Base-by-base conservation (phyloP, 2,329 filamentous ascomycete genomes). In the Aureobasidium sp. region DNA sequence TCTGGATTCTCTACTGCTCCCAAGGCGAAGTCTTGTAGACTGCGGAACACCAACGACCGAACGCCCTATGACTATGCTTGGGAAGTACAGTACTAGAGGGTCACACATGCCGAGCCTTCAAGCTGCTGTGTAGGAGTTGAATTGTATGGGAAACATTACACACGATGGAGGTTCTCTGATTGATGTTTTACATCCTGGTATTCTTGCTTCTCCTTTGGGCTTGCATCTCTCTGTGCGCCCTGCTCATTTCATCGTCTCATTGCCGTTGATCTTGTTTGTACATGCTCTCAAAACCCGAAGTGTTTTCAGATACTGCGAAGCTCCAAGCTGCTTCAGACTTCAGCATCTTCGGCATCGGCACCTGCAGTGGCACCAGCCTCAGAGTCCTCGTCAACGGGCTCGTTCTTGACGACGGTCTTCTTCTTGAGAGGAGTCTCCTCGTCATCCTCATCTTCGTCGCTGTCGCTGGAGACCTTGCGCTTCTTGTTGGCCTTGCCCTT, bases 401-500 rank as follows among this genome's bases (percentile, higher is more conserved):
- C 57, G 17, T 13, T 23, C 46, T 60, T 51, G 46, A 60, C n/a
- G 26, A 51, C 34, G 34, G 12, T 42, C 57, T 51, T 50, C 34
- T 51, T 50, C 42, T 51, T 60, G 29, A 51, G 2, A 17, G 57
- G 44, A 5, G 46, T 41, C 8, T 44, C 51, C 0, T 62, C 41
- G 26, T 57, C 51, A 8, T 50, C 42, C 23, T 61, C 58, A 26
- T 36, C 39, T 3, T 47, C 42, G 6, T 62, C 60, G n/a, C n/a
- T 39, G 29, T 62, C 51, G 32, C 17, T 44, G 17, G 52, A n/a
- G 32, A 53, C 32, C 61, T 57, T 57, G 32, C 61, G 61, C 61
- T 62, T 62, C 61, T 56, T 57, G 13, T 20, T 52, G 3, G 12
- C 42, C 44, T 56, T 56, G 44, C 12, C 51, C 44, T 48, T 62